Percentiles rank a stretch among this genome's conserved stretches.
Evolutionary conservation across 768 basidiomycete species (phyloP).

Genomic region (Suillus alpinus): DNA sequence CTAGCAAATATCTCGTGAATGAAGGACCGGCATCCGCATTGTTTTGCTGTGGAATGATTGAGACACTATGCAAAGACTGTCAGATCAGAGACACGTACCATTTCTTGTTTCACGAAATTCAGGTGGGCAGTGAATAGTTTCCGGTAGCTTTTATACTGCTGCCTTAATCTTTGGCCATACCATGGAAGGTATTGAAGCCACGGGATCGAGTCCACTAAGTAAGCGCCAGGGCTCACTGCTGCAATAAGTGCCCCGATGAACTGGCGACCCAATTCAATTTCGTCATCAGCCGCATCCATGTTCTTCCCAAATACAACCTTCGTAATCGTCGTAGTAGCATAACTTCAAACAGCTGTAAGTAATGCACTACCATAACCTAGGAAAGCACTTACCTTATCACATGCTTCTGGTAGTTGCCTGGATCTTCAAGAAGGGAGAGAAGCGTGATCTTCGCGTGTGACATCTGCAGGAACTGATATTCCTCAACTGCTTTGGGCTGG

Average conservation of each 20-base stretch:
- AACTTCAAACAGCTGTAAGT: constrained; percentile 11
- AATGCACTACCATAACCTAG: neutral
- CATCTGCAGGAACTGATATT: constrained; percentile 45
- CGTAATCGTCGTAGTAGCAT: constrained; percentile 17
- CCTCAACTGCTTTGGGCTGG: constrained; percentile 43
- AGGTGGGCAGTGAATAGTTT: constrained; percentile 47
- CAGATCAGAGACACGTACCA: constrained; percentile 26
- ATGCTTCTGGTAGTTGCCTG: constrained; percentile 11
- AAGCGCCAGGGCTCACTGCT: constrained; percentile 30
- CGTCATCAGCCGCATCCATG: constrained; percentile 13
- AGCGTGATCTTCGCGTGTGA: constrained; percentile 20
- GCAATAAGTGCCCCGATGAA: constrained; percentile 19
- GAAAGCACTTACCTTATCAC: constrained; percentile 18
- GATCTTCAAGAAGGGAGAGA: constrained; percentile 18
- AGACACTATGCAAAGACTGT: neutral
- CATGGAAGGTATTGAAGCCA: constrained; percentile 47
- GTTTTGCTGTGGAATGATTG: constrained; percentile 4
- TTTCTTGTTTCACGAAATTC: constrained; percentile 35
- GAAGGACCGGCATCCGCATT: constrained; percentile 17
- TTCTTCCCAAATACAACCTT: constrained; percentile 24
- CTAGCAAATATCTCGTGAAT: constrained; percentile 52
- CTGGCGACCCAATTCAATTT: constrained; percentile 22
- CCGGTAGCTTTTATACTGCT: constrained; percentile 50
- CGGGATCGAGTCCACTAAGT: constrained; percentile 32
- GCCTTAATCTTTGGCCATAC: constrained; percentile 49